A percentile compares a stretch with the other conserved stretches of the same genome.
phyloP scores from a whole-genome alignment of 352 stramenopile species.

The Phytophthora citricola region DNA sequence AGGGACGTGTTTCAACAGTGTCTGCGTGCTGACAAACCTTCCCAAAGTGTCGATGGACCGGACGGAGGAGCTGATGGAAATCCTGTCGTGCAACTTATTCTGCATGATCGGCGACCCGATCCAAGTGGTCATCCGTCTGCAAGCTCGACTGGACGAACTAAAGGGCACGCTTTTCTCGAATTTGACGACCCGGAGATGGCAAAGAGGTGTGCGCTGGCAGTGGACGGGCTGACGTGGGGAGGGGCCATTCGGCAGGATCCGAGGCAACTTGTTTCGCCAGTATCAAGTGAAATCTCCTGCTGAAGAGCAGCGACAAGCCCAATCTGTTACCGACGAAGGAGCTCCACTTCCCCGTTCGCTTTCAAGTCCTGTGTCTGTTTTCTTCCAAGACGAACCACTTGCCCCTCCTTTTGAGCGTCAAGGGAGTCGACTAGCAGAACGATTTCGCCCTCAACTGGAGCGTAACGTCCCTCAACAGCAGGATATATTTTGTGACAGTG shows the following conservation, averaged over 20 bases:
- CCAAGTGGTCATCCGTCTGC: slow-evolving; percentile 80
- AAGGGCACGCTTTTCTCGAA: slow-evolving; percentile 85
- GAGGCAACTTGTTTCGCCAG: slow-evolving; percentile 78
- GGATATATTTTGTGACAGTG: slow-evolving; percentile 33
- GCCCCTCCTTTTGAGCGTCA: slow-evolving; percentile 3
- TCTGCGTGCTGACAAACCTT: slow-evolving; percentile 86
- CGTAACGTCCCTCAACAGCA: slow-evolving; percentile 15
- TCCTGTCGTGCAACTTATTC: slow-evolving; percentile 80
- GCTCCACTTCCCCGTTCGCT: slow-evolving; percentile 23
- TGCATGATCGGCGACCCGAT: slow-evolving; percentile 83
- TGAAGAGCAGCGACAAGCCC: slow-evolving; percentile 12
- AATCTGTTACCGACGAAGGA: slow-evolving; percentile 11
- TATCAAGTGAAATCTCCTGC: slow-evolving; percentile 76
- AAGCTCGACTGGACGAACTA: slow-evolving; percentile 65
- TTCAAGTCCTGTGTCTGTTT: slow-evolving; percentile 1
- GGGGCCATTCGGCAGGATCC: slow-evolving; percentile 65
- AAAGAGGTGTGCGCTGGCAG: slow-evolving; percentile 51
- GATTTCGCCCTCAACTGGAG: slow-evolving; percentile 12
- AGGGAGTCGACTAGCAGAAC: slow-evolving; percentile 11
- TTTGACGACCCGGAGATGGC: slow-evolving; percentile 79
- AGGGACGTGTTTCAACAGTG: slow-evolving; percentile 83
- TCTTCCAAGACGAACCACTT: slow-evolving; percentile 3
- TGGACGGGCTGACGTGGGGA: slow-evolving; percentile 83
- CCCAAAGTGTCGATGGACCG: slow-evolving; percentile 79
- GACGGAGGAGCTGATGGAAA: slow-evolving; percentile 77